Evolutionary conservation across 1,284 basidiomycete genomes (phyloP).

Genomic region (Fereydounia khargensis): DNA sequence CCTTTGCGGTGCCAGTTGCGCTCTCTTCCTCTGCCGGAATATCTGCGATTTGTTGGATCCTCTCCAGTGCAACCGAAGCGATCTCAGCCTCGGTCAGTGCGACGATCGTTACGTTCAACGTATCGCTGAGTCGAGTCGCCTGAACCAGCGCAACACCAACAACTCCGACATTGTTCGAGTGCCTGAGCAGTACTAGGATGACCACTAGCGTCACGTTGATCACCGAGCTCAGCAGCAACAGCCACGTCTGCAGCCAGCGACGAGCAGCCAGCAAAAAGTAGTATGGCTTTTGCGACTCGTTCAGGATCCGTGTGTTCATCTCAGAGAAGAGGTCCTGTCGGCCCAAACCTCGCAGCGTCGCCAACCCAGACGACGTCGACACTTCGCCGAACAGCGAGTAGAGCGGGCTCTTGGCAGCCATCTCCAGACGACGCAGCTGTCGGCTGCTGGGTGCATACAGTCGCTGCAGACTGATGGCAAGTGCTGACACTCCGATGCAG

Average conservation of each 20-base stretch:
- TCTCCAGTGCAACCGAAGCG: conserved; percentile 54
- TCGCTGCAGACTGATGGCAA: conserved; percentile 16
- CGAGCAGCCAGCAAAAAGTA: conserved; percentile 35
- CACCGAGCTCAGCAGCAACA: conserved; percentile 21
- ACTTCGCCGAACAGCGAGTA: conserved; percentile 34
- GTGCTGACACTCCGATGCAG: conserved; percentile 4
- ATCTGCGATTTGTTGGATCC: conserved; percentile 49
- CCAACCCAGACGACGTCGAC: conserved; percentile 28
- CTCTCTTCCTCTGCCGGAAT: conserved; percentile 30
- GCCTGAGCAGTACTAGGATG: conserved; percentile 32
- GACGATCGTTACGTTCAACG: conserved; percentile 32
- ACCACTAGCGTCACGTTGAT: conserved; percentile 32
- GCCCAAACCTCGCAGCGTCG: conserved; percentile 34
- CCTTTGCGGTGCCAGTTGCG: conserved; percentile 27
- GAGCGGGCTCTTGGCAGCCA: conserved; percentile 36
- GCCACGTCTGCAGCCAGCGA: conserved; percentile 41
- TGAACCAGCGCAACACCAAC: conserved; percentile 56
- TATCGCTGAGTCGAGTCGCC: conserved; percentile 24
- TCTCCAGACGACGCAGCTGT: conserved; percentile 37
- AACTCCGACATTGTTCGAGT: conserved; percentile 28
- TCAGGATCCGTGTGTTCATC: conserved; percentile 20
- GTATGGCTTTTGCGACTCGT: conserved; percentile 32
- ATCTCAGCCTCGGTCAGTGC: conserved; percentile 57
- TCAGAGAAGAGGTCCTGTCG: conserved; percentile 18
- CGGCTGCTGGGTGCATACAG: conserved; percentile 39